phyloP scores from a whole-genome alignment of 306 rosid species.

The Hippophae tibetana region DNA sequence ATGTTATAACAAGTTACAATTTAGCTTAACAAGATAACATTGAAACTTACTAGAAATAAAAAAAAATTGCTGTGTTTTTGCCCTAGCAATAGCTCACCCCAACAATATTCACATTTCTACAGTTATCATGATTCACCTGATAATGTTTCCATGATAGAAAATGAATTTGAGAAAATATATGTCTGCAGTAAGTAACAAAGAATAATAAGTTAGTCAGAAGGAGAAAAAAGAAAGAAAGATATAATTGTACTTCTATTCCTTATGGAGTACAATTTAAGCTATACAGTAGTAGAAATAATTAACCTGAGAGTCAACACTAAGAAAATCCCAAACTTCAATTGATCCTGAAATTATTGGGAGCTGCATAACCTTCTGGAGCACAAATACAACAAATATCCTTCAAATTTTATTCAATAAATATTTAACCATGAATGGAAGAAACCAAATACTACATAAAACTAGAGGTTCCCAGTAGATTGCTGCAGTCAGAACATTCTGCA shows the following conservation, averaged over 20 bases:
- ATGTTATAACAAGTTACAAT: too few species aligned
- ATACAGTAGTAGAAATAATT: slow-evolving; percentile 18
- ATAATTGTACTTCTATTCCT: neutral
- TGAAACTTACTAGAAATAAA: neutral
- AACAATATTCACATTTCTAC: slow-evolving; percentile 16
- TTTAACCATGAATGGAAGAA: slow-evolving; percentile 16
- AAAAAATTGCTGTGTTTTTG: neutral
- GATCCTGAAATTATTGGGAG: slow-evolving; percentile 93
- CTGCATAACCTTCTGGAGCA: slow-evolving; percentile 75
- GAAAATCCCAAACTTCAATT: slow-evolving; percentile 98
- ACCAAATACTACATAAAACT: slow-evolving; percentile 10
- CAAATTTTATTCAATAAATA: slow-evolving; percentile 13
- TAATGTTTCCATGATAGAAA: slow-evolving; percentile 83
- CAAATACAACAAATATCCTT: slow-evolving; percentile 17
- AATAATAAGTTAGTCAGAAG: slow-evolving; percentile 1
- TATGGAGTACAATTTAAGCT: neutral
- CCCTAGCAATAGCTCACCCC: too few species aligned
- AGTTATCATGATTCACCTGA: slow-evolving; percentile 55
- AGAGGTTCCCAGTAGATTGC: slow-evolving; percentile 14
- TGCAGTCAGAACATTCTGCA: slow-evolving; percentile 14
- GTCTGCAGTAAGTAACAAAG: slow-evolving; percentile 52
- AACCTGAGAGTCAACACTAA: slow-evolving; percentile 99
- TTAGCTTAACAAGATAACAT: too few species aligned
- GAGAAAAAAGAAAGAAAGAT: slow-evolving; percentile 1
- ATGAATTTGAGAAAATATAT: slow-evolving; percentile 74